phyloP scores from a whole-genome alignment of 768 basidiomycete species.

The Suillus spraguei region DNA sequence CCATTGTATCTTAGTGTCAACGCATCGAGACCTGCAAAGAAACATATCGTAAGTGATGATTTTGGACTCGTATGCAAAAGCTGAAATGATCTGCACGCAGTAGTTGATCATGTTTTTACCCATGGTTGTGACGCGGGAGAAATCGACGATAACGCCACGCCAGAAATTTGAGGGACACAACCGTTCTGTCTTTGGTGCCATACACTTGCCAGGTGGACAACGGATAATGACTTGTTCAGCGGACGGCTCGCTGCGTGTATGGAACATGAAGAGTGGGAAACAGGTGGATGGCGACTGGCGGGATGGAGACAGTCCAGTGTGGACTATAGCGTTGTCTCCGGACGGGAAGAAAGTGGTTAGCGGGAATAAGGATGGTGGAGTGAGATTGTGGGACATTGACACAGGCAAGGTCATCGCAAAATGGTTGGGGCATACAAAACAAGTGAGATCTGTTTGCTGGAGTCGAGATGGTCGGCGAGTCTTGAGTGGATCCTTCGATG shows the following conservation, averaged over 20 bases:
- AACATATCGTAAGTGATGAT: no score
- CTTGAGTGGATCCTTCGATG: background rate
- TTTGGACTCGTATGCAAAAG: no score
- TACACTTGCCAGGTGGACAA: no score
- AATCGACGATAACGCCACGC: no score
- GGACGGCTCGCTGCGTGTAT: background rate
- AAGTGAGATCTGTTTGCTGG: background rate
- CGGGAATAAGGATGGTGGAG: background rate
- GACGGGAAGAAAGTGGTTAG: background rate
- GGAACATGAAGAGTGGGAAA: background rate
- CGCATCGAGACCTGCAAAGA: no score
- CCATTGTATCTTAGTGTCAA: no score
- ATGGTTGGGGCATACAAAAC: background rate
- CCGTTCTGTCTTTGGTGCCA: no score
- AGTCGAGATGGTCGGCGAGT: background rate
- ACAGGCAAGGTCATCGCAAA: background rate
- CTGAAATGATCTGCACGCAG: no score
- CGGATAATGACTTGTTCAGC: no score
- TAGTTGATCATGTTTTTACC: no score
- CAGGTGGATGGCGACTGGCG: background rate
- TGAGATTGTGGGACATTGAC: background rate
- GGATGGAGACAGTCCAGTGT: background rate
- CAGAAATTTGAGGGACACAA: no score
- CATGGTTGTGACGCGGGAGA: no score
- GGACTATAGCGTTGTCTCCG: background rate